Conservation (phyloP, 306 rosid species). For the Cotoneaster glaucophyllus region DNA sequence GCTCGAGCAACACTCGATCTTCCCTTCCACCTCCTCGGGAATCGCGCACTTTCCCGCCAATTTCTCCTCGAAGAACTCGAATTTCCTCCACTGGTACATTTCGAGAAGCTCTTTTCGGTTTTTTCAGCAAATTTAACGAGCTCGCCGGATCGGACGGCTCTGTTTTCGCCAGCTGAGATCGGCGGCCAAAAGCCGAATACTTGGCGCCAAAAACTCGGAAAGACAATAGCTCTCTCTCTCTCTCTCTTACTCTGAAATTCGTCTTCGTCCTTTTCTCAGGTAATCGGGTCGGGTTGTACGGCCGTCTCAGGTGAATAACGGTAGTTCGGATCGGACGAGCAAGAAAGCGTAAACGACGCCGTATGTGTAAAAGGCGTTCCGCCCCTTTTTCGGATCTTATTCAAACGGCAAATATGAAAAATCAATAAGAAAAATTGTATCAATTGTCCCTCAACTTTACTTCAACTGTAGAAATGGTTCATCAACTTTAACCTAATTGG, state of each 20-base stretch:
- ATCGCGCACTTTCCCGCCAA: conserved; percentile 55
- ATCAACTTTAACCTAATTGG: too few relatives aligned
- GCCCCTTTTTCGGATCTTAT: too few relatives aligned
- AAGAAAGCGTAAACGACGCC: not conserved
- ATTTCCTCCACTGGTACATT: conserved; percentile 98
- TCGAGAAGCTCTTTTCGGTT: not conserved
- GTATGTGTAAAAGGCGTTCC: not conserved
- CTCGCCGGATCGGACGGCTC: not conserved
- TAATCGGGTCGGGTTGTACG: conserved; percentile 3
- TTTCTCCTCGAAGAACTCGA: conserved; percentile 94
- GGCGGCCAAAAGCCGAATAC: not conserved
- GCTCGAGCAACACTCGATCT: conserved; percentile 79
- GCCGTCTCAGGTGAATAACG: not conserved
- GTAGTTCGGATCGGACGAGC: not conserved
- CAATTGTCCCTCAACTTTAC: too few relatives aligned
- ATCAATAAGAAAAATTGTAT: too few relatives aligned
- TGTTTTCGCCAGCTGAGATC: conserved; percentile 7
- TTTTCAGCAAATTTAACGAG: not conserved
- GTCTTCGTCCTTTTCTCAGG: not conserved
- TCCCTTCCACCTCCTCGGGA: conserved; percentile 58
- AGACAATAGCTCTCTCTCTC: not conserved
- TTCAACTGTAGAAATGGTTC: too few relatives aligned
- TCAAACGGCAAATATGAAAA: too few relatives aligned
- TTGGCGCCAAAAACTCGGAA: not conserved
- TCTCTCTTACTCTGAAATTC: not conserved